Evolutionary conservation across 108 stramenopile genomes (phyloP).

Genomic region (Aurantiochytrium sp.): DNA sequence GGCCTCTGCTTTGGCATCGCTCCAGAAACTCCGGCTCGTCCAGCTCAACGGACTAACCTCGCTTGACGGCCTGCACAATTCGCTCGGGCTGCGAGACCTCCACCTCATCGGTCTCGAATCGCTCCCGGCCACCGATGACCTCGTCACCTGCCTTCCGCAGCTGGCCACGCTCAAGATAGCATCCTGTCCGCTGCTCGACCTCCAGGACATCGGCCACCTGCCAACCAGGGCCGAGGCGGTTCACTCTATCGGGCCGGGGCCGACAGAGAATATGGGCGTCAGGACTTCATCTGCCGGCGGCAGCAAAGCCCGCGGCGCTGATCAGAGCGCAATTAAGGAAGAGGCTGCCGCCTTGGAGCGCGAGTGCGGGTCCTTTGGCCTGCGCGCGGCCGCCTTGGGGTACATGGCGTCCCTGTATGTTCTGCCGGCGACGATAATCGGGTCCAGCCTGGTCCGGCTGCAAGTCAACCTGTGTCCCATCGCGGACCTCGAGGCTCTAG

Average conservation of each 20-base stretch:
- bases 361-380: not conserved
- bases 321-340: too few species aligned
- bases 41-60: not conserved
- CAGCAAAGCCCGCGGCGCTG: too few species aligned
- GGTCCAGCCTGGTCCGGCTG: not conserved
- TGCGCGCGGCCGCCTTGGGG: not conserved
- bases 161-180: not conserved
- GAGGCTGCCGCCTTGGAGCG: too few species aligned
- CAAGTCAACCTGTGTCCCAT: not conserved
- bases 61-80: not conserved
- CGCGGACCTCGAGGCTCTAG: not conserved
- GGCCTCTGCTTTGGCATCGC: not conserved
- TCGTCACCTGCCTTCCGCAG: not conserved
- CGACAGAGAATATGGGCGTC: too few species aligned
- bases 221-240: not conserved
- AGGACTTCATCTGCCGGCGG: too few species aligned
- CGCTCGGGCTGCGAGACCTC: not conserved
- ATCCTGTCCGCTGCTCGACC: not conserved
- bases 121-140: not conserved
- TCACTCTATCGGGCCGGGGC: too few species aligned
- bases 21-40: not conserved
- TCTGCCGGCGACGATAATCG: not conserved
- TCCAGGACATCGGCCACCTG: not conserved
- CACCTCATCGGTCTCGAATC: not conserved
- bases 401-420: not conserved